A percentile compares a stretch with the other conserved stretches of the same genome.
Evolutionary conservation across 2,329 filamentous ascomycete genomes (phyloP).

Genomic region (Epichloe scottii): DNA sequence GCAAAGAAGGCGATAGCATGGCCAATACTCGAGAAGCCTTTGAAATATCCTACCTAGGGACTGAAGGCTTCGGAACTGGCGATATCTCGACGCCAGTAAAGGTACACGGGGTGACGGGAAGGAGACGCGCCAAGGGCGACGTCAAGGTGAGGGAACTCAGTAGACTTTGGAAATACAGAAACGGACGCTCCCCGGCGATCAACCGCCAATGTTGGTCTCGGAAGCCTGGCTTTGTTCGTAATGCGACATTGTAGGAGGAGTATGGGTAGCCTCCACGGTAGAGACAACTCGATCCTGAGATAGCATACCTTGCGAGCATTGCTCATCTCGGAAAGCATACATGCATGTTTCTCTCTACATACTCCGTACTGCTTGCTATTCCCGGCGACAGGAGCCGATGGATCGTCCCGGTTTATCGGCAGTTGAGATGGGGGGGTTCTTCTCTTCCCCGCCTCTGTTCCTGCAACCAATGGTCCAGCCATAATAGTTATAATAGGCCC

Average conservation of each 20-base stretch:
- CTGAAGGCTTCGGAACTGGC: constrained; percentile 23
- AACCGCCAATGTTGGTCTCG: constrained; percentile 21
- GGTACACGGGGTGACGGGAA: constrained; percentile 21
- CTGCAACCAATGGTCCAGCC: background rate
- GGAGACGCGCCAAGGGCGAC: constrained; percentile 16
- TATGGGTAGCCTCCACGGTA: too few species aligned
- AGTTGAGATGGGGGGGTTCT: background rate
- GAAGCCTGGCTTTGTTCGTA: constrained; percentile 27
- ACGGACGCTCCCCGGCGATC: constrained; percentile 41
- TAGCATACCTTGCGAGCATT: background rate
- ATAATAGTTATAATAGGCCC: too few species aligned
- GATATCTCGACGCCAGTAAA: constrained; percentile 24
- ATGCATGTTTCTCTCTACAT: too few species aligned
- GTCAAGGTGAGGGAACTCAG: constrained; percentile 48
- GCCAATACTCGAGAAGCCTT: constrained; percentile 33
- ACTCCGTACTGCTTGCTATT: background rate
- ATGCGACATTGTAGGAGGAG: constrained; percentile 24
- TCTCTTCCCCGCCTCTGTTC: background rate
- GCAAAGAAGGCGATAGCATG: constrained; percentile 29
- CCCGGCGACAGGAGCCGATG: background rate
- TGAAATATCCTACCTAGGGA: constrained; percentile 34
- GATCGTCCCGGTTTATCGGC: background rate
- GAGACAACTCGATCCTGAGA: too few species aligned
- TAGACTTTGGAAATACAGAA: constrained; percentile 50
- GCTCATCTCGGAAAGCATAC: background rate